Percentiles rank a stretch among this genome's conserved stretches.
phyloP scores from a whole-genome alignment of 1,139 yeast species.

The Pichia sp. region DNA sequence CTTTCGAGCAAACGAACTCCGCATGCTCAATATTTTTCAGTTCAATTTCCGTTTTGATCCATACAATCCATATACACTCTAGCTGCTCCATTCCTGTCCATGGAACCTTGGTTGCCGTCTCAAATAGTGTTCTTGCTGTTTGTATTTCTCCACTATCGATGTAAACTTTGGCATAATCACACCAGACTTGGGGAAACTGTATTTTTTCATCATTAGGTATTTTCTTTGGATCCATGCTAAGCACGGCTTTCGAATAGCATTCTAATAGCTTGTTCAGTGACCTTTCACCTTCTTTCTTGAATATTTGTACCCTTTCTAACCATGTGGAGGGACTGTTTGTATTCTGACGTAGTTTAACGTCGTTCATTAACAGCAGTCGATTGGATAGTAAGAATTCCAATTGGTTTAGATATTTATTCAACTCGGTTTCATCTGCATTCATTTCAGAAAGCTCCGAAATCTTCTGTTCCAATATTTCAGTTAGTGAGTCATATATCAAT shows the following conservation, averaged over 20 bases:
- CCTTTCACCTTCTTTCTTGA: constrained; percentile 11
- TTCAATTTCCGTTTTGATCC: constrained; percentile 67
- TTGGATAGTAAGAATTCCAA: constrained; percentile 55
- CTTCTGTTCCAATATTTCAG: constrained; percentile 57
- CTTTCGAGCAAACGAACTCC: constrained; percentile 46
- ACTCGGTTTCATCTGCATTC: constrained; percentile 22
- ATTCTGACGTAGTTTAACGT: constrained; percentile 61
- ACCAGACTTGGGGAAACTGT: constrained; percentile 58
- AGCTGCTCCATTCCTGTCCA: constrained; percentile 60
- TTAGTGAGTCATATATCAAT: constrained; percentile 56
- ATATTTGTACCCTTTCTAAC: constrained; percentile 54
- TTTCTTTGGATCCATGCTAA: constrained; percentile 59
- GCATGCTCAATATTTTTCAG: constrained; percentile 51
- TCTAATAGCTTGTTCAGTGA: constrained; percentile 43
- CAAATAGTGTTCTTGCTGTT: constrained; percentile 39
- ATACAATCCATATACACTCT: constrained; percentile 61
- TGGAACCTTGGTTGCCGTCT: constrained; percentile 68
- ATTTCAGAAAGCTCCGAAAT: constrained; percentile 37
- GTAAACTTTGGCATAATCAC: constrained; percentile 61
- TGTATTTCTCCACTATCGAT: constrained; percentile 36
- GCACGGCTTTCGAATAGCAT: constrained; percentile 63
- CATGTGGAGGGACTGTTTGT: constrained; percentile 62
- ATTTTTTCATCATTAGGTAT: constrained; percentile 34
- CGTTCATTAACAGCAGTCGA: constrained; percentile 57
- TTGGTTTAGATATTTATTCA: constrained; percentile 44